Evolutionary conservation across 2,329 filamentous ascomycete species (phyloP).

Genomic region (Calonectria montana): DNA sequence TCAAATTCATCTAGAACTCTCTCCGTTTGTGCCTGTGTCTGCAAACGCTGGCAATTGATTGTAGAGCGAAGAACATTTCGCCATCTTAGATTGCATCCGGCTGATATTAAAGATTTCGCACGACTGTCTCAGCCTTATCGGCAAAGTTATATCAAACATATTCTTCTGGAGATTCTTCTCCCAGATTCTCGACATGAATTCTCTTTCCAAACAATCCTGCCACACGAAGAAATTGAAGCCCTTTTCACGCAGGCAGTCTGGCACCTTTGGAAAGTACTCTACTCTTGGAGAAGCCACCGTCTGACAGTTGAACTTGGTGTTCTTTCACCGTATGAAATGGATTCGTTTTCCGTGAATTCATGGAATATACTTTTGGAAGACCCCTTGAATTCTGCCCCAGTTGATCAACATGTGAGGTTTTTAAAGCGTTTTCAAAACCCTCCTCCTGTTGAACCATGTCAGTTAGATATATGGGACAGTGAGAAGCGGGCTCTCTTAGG

Average conservation of each 20-base stretch:
- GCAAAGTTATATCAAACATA: too few species aligned
- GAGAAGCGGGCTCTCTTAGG: slow-evolving; percentile 6
- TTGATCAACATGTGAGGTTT: not conserved
- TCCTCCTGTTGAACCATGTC: not conserved
- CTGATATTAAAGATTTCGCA: too few species aligned
- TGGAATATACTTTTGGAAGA: not conserved
- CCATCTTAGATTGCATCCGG: slow-evolving; percentile 3
- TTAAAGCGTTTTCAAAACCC: too few species aligned
- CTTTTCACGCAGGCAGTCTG: not conserved
- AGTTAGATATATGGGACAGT: slow-evolving; percentile 2
- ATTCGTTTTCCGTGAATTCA: not conserved
- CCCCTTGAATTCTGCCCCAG: not conserved
- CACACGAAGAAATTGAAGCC: too few species aligned
- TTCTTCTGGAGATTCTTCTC: too few species aligned
- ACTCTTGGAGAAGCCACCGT: slow-evolving; percentile 11
- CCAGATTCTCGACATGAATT: too few species aligned
- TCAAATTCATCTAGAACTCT: not conserved
- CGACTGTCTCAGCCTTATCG: too few species aligned
- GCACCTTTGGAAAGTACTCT: slow-evolving; percentile 22
- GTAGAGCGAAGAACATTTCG: slow-evolving; percentile 18
- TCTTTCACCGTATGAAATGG: not conserved
- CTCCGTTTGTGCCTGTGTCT: slow-evolving; percentile 16
- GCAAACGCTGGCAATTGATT: slow-evolving; percentile 14
- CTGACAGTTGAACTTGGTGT: slow-evolving; percentile 28
- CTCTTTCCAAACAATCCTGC: too few species aligned